Evolutionary conservation across 495 filamentous ascomycete genomes (phyloP), one percentile per base, ranked within the genome.

Genomic region (Ascobolus immersus): DNA sequence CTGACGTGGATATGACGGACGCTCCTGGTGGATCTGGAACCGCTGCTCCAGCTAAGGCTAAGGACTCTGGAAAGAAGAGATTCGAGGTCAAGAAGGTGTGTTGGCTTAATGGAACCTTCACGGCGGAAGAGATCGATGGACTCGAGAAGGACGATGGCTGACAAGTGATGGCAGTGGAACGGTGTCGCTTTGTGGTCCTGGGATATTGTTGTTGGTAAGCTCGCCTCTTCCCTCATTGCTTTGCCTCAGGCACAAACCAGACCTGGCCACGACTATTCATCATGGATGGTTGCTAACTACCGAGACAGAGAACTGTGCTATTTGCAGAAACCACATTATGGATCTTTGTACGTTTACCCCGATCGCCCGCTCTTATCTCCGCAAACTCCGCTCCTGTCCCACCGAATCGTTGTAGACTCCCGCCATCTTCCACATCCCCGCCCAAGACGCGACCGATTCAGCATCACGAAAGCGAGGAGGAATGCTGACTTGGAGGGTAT

Each of bases 291-390:
- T 27, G 25, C 25, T 27, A 27, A 27, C 2, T 4, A n/a, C 14
- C 25, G 11, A 11, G 14, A 31, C 17, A 31, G 86, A 99, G 58
- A 99, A 99, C 62, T 99, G 86, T 53, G 86, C 86, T 38, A 99
- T 99, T 48, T 99, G 86, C 59, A 69, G 86, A 44, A 99, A 99
- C 49, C 86, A 99, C 51, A 99, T 99, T 52, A 99, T 99, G 86
- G 86, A 99, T 52, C 61, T 99, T 18, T 99, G 81, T 82, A 63
- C 39, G 69, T 53, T 13, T 31, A 24, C n/a, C 4, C 27, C 13
- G 19, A 32, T 18, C 21, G 18, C 24, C 19, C 21, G 10, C 12
- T 18, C 14, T 17, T 6, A 11, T 15, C 12, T 6, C 9, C 21
- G 11, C 32, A 28, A n/a, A 20, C 17, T 22, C 12, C n/a, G 12